Evolutionary conservation across 106 monocot species (phyloP).

Genomic region (Dendrobium officinale): DNA sequence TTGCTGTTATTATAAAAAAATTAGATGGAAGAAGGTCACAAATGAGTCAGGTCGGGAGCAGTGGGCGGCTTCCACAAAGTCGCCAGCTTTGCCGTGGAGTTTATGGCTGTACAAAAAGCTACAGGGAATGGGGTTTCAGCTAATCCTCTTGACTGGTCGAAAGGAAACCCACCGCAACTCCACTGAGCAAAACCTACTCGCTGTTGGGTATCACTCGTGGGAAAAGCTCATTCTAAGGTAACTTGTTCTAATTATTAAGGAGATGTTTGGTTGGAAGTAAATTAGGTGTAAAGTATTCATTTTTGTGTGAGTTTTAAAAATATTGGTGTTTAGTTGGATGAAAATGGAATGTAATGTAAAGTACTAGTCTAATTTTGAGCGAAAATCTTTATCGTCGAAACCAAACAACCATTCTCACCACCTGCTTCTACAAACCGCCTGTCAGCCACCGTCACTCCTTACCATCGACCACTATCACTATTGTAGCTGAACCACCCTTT

Average conservation of each 20-base stretch:
- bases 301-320: too few relatives aligned
- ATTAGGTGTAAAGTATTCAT: too few relatives aligned
- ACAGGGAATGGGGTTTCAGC: slow-evolving; percentile 17
- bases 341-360: too few relatives aligned
- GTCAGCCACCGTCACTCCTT: too few relatives aligned
- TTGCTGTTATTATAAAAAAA: not conserved
- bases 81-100: slow-evolving; percentile 18
- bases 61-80: slow-evolving; percentile 3
- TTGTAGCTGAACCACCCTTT: too few relatives aligned
- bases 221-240: slow-evolving; percentile 18
- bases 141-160: slow-evolving; percentile 21
- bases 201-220: slow-evolving; percentile 18
- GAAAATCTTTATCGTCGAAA: too few relatives aligned
- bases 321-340: too few relatives aligned
- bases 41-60: slow-evolving; percentile 5
- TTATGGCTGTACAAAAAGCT: slow-evolving; percentile 28
- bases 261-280: too few relatives aligned
- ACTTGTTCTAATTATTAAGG: not conserved
- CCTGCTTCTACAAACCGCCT: too few relatives aligned
- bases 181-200: slow-evolving; percentile 15
- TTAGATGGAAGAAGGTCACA: not conserved
- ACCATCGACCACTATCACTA: too few relatives aligned
- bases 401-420: too few relatives aligned
- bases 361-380: too few relatives aligned
- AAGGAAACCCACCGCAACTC: slow-evolving; percentile 23